Percentiles rank a stretch among this genome's conserved stretches.
Conservation (phyloP, 2,329 filamentous ascomycete genomes). For the Colletotrichum paranaense region DNA sequence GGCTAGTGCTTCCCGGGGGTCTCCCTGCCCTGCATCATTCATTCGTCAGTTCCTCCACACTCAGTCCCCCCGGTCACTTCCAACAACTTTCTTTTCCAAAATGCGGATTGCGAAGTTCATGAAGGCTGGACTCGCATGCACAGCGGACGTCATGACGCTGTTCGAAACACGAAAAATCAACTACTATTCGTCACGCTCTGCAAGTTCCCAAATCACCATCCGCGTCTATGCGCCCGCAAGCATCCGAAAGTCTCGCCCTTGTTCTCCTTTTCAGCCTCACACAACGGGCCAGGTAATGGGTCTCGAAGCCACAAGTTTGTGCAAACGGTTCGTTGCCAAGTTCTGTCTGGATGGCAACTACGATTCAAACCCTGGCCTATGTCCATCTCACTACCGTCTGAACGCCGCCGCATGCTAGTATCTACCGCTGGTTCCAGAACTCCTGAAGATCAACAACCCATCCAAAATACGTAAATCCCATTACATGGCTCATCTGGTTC, state of each 20-base stretch:
- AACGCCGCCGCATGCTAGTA: slow-evolving; percentile 33
- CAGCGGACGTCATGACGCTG: slow-evolving; percentile 33
- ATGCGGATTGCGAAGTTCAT: slow-evolving; percentile 28
- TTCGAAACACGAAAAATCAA: slow-evolving; percentile 23
- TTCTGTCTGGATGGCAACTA: slow-evolving; percentile 6
- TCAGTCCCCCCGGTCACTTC: slow-evolving; percentile 9
- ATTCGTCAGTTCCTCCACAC: slow-evolving; percentile 36
- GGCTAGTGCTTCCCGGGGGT: slow-evolving; percentile 31
- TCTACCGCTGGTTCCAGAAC: slow-evolving; percentile 30
- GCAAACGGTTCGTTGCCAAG: slow-evolving; percentile 8
- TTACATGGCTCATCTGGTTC: slow-evolving; percentile 30
- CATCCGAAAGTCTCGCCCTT: slow-evolving; percentile 8
- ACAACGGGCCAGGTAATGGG: slow-evolving; percentile 1
- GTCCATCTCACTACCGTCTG: slow-evolving; percentile 22
- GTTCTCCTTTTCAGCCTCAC: slow-evolving; percentile 30
- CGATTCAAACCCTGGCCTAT: slow-evolving; percentile 10
- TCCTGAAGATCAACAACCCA: slow-evolving; percentile 7
- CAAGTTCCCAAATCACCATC: slow-evolving; percentile 1
- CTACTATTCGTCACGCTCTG: slow-evolving; percentile 24
- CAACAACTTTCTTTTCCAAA: slow-evolving; percentile 28
- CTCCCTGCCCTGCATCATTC: slow-evolving; percentile 34
- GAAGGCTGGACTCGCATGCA: slow-evolving; percentile 22
- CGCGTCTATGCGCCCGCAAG: slow-evolving; percentile 18
- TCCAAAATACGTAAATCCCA: neutral
- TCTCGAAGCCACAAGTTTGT: slow-evolving; percentile 11